Percentiles rank a stretch among this genome's conserved stretches.
phyloP scores from a whole-genome alignment of 2,329 filamentous ascomycete genomes.

The Gnomoniopsis sp. region DNA sequence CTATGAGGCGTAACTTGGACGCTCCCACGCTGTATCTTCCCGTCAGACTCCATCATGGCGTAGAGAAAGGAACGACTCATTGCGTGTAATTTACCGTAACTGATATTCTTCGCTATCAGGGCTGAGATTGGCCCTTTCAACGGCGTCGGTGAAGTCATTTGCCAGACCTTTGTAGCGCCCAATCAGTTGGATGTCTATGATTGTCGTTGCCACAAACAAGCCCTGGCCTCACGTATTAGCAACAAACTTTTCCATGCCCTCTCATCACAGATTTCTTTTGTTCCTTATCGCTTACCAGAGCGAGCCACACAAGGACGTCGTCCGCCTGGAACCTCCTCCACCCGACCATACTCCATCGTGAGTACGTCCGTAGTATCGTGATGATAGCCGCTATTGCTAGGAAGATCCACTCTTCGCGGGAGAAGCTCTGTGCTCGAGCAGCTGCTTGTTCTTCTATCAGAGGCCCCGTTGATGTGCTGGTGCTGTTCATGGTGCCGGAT shows the following conservation, averaged over 20 bases:
- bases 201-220: slow-evolving; percentile 47
- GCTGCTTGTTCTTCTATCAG: slow-evolving; percentile 1
- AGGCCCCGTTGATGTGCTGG: not conserved
- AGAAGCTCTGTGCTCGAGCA: slow-evolving; percentile 21
- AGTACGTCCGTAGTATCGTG: slow-evolving; percentile 34
- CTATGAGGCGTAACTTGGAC: slow-evolving; percentile 49
- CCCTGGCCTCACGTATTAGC: slow-evolving; percentile 29
- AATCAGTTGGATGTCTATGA: slow-evolving; percentile 41
- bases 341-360: slow-evolving; percentile 30
- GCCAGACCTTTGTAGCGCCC: slow-evolving; percentile 46
- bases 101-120: slow-evolving; percentile 40
- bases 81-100: not conserved
- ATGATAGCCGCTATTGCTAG: slow-evolving; percentile 30
- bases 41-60: slow-evolving; percentile 19
- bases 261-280: not conserved
- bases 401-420: slow-evolving; percentile 34
- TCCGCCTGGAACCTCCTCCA: slow-evolving; percentile 30
- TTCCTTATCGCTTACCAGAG: slow-evolving; percentile 27
- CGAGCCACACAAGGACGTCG: slow-evolving; percentile 34
- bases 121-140: slow-evolving; percentile 38
- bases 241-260: not conserved
- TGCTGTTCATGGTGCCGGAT: not conserved
- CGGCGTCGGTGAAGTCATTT: slow-evolving; percentile 53
- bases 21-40: slow-evolving; percentile 38
- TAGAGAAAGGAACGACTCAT: not conserved